Evolutionary conservation across 345 rosid genomes (phyloP).

Genomic region (Firmiana major): DNA sequence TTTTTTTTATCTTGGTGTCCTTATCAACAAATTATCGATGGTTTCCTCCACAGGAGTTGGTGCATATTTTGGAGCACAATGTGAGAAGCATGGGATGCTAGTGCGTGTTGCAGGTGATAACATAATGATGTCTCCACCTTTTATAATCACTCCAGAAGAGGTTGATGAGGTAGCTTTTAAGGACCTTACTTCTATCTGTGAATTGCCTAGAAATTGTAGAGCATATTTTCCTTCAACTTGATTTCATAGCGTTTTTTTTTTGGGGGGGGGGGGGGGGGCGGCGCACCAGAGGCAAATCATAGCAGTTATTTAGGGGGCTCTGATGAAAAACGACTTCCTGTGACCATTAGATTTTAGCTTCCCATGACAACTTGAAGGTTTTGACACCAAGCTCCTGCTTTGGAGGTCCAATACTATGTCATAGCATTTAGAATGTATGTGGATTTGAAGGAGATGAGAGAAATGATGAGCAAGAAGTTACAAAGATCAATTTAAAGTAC

Average conservation of each 20-base stretch:
- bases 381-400: background rate
- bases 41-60: constrained; percentile 59
- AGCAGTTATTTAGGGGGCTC: background rate
- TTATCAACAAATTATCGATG: background rate
- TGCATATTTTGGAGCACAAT: constrained; percentile 80
- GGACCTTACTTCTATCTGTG: background rate
- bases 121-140: constrained; percentile 93
- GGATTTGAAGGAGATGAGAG: background rate
- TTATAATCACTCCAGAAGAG: constrained; percentile 63
- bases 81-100: constrained; percentile 75
- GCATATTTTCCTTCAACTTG: background rate
- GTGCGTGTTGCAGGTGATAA: constrained; percentile 86
- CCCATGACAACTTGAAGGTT: background rate
- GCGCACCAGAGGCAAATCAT: too few species aligned
- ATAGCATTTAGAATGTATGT: background rate
- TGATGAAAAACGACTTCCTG: background rate
- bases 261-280: too few species aligned
- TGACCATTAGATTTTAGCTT: background rate
- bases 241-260: background rate
- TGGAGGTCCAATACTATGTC: background rate
- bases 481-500: background rate
- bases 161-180: constrained; percentile 57
- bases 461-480: background rate
- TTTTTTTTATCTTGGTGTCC: background rate
- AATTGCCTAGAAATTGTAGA: background rate